These are phyloP conservation scores for Diaporthe australafricana DNA, from an alignment of 2,329 filamentous ascomycete genomes.

Conservation along the genomic window DNA sequence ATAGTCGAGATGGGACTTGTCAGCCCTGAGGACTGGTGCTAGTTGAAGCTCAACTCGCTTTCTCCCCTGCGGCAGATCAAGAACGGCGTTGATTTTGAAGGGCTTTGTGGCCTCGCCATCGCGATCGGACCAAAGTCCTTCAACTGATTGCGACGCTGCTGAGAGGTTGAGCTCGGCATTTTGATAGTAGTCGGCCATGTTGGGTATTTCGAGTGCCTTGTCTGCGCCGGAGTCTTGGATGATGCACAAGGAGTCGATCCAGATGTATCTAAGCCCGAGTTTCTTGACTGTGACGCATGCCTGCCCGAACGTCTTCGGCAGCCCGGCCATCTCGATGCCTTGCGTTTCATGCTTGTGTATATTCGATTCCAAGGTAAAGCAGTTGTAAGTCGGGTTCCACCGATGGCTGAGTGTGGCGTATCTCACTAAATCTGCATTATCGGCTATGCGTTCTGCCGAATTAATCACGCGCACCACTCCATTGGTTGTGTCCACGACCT, in stretches of 20 bases:
- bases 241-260: constrained; percentile 32
- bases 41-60: not conserved
- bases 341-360: not conserved
- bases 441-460: not conserved
- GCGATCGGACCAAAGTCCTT: constrained; percentile 22
- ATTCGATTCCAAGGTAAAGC: constrained; percentile 9
- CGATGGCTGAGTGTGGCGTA: constrained; percentile 3
- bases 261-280: constrained; percentile 20
- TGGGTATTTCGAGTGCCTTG: constrained; percentile 18
- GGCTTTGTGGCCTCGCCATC: not conserved
- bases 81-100: not conserved
- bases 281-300: constrained; percentile 10
- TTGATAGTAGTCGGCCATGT: constrained; percentile 31
- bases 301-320: constrained; percentile 17
- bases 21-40: constrained; percentile 2
- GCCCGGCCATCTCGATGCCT: not conserved
- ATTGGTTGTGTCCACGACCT: not conserved
- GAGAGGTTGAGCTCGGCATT: constrained; percentile 17
- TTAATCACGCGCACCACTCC: not conserved
- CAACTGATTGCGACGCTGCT: not conserved
- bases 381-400: constrained; percentile 20
- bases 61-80: not conserved
- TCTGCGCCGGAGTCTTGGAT: constrained; percentile 26
- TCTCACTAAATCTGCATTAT: not conserved
- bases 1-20: constrained; percentile 28